A percentile compares a stretch with the other conserved stretches of the same genome.
These are phyloP conservation scores for Gastrodia elata DNA, from an alignment of 106 monocot genomes.

Conservation along the genomic window DNA sequence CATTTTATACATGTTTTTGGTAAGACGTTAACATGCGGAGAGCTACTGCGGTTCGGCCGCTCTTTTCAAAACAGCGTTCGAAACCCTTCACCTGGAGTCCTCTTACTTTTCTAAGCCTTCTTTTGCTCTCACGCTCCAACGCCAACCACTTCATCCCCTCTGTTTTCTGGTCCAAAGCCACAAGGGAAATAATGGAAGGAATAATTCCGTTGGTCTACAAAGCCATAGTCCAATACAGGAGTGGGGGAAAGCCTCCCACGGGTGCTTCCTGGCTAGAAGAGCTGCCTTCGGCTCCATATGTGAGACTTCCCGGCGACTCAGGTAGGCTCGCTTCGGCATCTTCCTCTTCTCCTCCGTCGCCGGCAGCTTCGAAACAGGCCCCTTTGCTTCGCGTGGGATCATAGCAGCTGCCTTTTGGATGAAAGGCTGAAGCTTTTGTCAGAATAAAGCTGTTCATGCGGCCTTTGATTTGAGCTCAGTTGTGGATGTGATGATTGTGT, in stretches of 20 bases:
- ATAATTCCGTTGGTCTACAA: constrained; percentile 19
- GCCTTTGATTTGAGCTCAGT: background rate
- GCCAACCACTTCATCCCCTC: background rate
- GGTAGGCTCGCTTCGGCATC: constrained; percentile 2
- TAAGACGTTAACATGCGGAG: background rate
- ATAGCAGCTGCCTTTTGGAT: background rate
- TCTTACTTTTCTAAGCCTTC: background rate
- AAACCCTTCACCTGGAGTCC: background rate
- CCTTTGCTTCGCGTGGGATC: background rate
- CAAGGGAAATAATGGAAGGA: constrained; percentile 26
- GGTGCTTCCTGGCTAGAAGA: constrained; percentile 5
- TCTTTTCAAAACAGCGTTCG: background rate
- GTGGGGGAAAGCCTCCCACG: constrained; percentile 1
- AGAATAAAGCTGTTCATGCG: background rate
- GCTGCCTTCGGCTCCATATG: constrained; percentile 11
- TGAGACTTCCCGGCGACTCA: constrained; percentile 20
- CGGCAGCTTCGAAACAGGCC: background rate
- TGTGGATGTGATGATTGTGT: background rate
- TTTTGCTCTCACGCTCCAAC: background rate
- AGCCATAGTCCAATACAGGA: constrained; percentile 20
- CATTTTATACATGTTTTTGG: background rate
- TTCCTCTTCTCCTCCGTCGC: background rate
- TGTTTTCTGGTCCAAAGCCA: background rate
- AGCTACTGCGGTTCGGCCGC: background rate
- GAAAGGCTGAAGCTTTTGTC: background rate